A percentile compares a stretch with the other conserved stretches of the same genome.
Evolutionary conservation across 1,284 basidiomycete species (phyloP).

Genomic region (Naganishia sp.): DNA sequence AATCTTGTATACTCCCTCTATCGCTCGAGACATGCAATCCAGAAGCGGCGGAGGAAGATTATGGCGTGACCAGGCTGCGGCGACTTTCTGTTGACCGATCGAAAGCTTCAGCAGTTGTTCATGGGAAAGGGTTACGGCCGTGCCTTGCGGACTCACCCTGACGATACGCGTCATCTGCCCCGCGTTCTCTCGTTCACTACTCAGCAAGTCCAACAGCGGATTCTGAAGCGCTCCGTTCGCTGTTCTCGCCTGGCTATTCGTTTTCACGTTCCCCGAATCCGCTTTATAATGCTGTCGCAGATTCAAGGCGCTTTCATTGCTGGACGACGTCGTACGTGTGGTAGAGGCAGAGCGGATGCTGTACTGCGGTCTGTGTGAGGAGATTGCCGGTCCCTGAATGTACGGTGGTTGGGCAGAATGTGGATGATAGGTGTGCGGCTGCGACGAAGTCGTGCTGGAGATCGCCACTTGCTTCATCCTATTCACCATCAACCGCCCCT

Average conservation of each 20-base stretch:
- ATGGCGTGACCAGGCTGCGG: conserved; percentile 90
- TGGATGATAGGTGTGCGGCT: background rate
- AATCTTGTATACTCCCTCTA: conserved; percentile 88
- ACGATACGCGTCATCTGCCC: conserved; percentile 87
- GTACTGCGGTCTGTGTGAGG: background rate
- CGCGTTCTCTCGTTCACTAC: conserved; percentile 91
- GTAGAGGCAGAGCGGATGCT: conserved; percentile 16
- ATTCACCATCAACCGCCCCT: background rate
- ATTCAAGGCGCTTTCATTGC: conserved; percentile 20
- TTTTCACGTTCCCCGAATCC: background rate
- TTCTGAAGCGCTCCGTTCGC: background rate
- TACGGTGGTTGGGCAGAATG: background rate
- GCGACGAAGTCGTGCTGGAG: background rate
- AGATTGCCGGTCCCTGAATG: background rate
- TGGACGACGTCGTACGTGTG: conserved; percentile 11
- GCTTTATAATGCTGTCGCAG: conserved; percentile 8
- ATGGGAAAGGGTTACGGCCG: too few relatives aligned
- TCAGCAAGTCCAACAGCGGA: conserved; percentile 84
- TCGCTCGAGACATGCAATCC: conserved; percentile 89
- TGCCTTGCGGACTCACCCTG: conserved; percentile 64
- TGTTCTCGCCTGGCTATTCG: background rate
- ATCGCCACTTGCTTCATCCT: conserved; percentile 8
- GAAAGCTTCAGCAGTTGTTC: conserved; percentile 12
- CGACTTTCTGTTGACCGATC: conserved; percentile 71
- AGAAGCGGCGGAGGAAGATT: conserved; percentile 91